Percentiles rank a stretch among this genome's conserved stretches.
These are phyloP conservation scores for Lotmaria passim DNA, from an alignment of 208 protist species.

Conservation along the genomic window DNA sequence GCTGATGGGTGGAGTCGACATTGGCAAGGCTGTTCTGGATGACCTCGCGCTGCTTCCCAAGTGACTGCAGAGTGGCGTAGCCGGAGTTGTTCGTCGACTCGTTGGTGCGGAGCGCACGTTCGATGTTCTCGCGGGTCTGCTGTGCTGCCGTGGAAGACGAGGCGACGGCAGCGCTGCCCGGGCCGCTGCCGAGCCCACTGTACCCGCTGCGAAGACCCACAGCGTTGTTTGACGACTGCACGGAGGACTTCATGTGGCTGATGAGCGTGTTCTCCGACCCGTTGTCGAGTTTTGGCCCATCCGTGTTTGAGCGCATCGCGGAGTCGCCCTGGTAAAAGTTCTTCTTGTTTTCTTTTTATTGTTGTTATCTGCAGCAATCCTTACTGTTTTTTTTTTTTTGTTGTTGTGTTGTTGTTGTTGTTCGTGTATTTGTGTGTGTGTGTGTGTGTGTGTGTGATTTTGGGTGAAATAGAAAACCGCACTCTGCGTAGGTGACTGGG, in stretches of 20 bases:
- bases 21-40: conserved; percentile 63
- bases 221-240: conserved; percentile 9
- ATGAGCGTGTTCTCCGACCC: conserved; percentile 39
- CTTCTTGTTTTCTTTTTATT: not conserved
- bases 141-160: conserved; percentile 27
- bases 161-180: conserved; percentile 4
- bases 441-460: not conserved
- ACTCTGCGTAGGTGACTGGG: too few species aligned
- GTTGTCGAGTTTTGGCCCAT: not conserved
- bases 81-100: conserved; percentile 70
- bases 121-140: conserved; percentile 64
- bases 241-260: conserved; percentile 55
- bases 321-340: too few species aligned
- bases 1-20: conserved; percentile 52
- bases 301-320: conserved; percentile 9
- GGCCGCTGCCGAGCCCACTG: conserved; percentile 18
- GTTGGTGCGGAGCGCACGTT: conserved; percentile 63
- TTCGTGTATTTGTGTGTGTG: not conserved
- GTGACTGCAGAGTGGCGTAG: conserved; percentile 67
- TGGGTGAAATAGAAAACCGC: too few species aligned
- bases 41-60: conserved; percentile 73
- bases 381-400: not conserved
- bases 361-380: not conserved
- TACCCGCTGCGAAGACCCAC: conserved; percentile 27
- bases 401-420: not conserved